These are phyloP conservation scores for Hemileia vastatrix DNA, from an alignment of 1,284 basidiomycete species.

Conservation along the genomic window DNA sequence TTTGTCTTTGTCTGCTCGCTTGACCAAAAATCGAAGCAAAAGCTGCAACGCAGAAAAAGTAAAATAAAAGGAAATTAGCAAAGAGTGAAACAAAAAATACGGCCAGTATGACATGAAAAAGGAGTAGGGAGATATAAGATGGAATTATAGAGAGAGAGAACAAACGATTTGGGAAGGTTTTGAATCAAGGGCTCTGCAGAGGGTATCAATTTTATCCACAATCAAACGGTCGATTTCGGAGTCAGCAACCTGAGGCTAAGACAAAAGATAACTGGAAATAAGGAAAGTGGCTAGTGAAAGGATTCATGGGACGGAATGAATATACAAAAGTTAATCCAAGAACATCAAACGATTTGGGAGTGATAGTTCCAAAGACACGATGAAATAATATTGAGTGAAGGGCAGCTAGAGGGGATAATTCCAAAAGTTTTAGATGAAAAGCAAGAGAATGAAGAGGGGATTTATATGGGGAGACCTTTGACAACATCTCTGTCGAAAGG, in stretches of 20 bases:
- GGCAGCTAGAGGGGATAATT: neutral
- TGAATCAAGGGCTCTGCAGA: constrained; percentile 1
- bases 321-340: constrained; percentile 3
- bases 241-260: constrained; percentile 11
- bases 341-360: neutral
- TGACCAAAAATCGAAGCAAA: constrained; percentile 13
- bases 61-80: neutral
- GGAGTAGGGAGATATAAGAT: neutral
- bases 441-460: too few species aligned
- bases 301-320: too few species aligned
- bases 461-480: too few species aligned
- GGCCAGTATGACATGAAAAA: neutral
- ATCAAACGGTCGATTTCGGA: constrained; percentile 10
- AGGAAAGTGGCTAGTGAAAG: neutral
- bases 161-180: constrained; percentile 4
- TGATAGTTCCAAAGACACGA: constrained; percentile 1
- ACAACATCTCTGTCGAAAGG: too few species aligned
- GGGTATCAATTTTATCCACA: constrained; percentile 1
- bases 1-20: neutral
- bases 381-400: constrained; percentile 8
- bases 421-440: too few species aligned
- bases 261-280: neutral
- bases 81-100: neutral
- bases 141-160: neutral
- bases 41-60: neutral